Base-by-base conservation (phyloP, 2,329 filamentous ascomycete species). In the Venturia asperata region DNA sequence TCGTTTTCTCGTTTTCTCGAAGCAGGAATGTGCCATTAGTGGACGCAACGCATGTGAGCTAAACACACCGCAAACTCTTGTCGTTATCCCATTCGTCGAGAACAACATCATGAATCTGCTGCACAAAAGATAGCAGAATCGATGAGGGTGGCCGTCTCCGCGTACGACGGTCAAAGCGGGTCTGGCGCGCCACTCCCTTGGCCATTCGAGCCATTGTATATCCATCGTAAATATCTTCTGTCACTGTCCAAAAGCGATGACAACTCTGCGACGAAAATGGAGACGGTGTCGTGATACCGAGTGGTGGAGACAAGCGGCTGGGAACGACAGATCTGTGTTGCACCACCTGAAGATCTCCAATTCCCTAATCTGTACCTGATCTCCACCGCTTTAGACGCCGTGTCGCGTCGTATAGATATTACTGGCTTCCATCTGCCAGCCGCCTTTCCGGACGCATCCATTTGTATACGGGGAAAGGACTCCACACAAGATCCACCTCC, bases 251-350 rank as follows among this genome's bases (percentile, higher is more conserved):
- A 56, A 56, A 56, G 49, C 49, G 34, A 56, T 9, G 2, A 21
- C n/a, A 6, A 1, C 6, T n/a, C 39, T 11, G 15, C 2, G 15
- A 41, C 39, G 10, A 41, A 15, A 39, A 39, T 39, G 6, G 17
- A 17, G n/a, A n/a, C n/a, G n/a, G n/a, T 47, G 43, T 47, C n/a
- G 45, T 49, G 5, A 13, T 24, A 24, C 45, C 6, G n/a, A 49
- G 21, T 11, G 45, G n/a, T 49, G n/a, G n/a, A 9, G 45, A 49
- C 45, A 11, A 24, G 45, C 45, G 45, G n/a, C 24, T 49, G 10
- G 47, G 21, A 52, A 52, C 47, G 47, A 52, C 47, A 30, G 52
- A 58, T 58, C 52, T 58, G 15, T 34, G 52, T 34, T 58, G 30
- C 27, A 58, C 52, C 30, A 58, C 30, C 30, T 37, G 15, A 27